These are phyloP conservation scores for Melanomma pulvis-pyrius DNA, from an alignment of 495 filamentous ascomycete species.

Conservation along the genomic window DNA sequence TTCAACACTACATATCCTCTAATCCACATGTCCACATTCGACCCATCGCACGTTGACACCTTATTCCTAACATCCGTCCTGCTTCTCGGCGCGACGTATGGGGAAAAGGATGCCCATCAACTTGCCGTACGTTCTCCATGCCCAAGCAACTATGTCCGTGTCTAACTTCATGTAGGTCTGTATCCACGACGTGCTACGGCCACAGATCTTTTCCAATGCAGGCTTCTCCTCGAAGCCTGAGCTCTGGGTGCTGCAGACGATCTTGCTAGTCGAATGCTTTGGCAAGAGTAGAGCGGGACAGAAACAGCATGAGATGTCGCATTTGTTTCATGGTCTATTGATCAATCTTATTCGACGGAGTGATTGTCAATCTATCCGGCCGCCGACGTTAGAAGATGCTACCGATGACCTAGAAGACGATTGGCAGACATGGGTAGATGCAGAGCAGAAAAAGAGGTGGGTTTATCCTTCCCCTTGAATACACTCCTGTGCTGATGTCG, in stretches of 20 bases:
- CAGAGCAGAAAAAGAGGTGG: slow-evolving; percentile 57
- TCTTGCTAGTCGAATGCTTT: slow-evolving; percentile 62
- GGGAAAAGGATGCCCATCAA: slow-evolving; percentile 57
- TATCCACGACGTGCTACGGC: slow-evolving; percentile 36
- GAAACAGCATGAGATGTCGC: slow-evolving; percentile 58
- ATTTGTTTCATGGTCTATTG: slow-evolving; percentile 60
- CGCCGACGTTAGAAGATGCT: slow-evolving; percentile 31
- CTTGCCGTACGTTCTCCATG: slow-evolving; percentile 53
- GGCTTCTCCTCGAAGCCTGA: slow-evolving; percentile 33
- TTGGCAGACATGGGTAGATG: slow-evolving; percentile 56
- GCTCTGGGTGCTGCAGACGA: slow-evolving; percentile 51
- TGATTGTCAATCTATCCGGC: slow-evolving; percentile 52
- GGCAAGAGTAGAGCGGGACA: slow-evolving; percentile 60
- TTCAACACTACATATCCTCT: slow-evolving; percentile 61
- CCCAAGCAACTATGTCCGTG: slow-evolving; percentile 7
- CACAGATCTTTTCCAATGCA: slow-evolving; percentile 36
- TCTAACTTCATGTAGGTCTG: slow-evolving; percentile 24
- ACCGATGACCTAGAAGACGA: slow-evolving; percentile 44
- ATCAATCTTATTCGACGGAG: slow-evolving; percentile 62
- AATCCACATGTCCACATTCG: slow-evolving; percentile 57
- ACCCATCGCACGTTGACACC: slow-evolving; percentile 50
- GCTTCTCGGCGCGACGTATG: slow-evolving; percentile 59
- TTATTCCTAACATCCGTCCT: slow-evolving; percentile 55
- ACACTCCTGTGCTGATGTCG: slow-evolving; percentile 3
- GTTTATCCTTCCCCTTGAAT: background rate